Evolutionary conservation across 805 yeast genomes (phyloP).

Genomic region (Candida ficus): DNA sequence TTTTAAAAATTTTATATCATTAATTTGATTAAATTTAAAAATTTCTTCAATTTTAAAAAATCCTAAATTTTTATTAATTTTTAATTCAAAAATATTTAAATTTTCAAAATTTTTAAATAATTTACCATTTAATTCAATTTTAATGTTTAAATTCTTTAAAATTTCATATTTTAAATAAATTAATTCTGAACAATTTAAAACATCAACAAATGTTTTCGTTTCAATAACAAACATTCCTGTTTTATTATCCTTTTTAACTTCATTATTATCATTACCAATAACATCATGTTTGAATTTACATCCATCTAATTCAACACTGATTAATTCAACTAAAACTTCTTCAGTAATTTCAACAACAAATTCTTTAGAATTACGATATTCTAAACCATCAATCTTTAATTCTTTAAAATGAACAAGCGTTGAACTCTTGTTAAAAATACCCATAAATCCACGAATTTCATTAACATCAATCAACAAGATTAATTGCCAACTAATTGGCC

Average conservation of each 20-base stretch:
- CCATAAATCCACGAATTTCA: conserved; percentile 29
- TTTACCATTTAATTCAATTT: conserved; percentile 8
- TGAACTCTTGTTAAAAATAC: conserved; percentile 22
- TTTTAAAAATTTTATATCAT: conserved; percentile 20
- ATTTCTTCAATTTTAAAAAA: conserved; percentile 3
- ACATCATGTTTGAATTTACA: conserved; percentile 4
- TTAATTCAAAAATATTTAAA: conserved; percentile 13
- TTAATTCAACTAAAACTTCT: conserved; percentile 6
- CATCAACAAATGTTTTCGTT: conserved; percentile 31
- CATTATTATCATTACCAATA: conserved; percentile 6
- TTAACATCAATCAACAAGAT: conserved; percentile 26
- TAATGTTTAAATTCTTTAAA: conserved; percentile 2
- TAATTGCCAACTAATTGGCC: conserved; percentile 37
- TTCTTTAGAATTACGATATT: conserved; percentile 4
- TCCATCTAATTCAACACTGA: conserved; percentile 1
- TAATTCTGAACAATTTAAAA: conserved; percentile 32
- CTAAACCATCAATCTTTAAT: conserved; percentile 6
- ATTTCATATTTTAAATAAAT: conserved; percentile 24
- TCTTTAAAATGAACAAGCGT: conserved; percentile 12
- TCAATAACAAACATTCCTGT: conserved; percentile 24
- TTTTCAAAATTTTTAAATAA: conserved; percentile 7
- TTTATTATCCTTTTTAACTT: conserved; percentile 6
- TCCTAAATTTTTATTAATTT: conserved; percentile 11
- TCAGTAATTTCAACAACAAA: conserved; percentile 6
- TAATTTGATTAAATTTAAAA: conserved; percentile 25